phyloP scores from a whole-genome alignment of 352 stramenopile genomes.

The Phytophthora litchii region DNA sequence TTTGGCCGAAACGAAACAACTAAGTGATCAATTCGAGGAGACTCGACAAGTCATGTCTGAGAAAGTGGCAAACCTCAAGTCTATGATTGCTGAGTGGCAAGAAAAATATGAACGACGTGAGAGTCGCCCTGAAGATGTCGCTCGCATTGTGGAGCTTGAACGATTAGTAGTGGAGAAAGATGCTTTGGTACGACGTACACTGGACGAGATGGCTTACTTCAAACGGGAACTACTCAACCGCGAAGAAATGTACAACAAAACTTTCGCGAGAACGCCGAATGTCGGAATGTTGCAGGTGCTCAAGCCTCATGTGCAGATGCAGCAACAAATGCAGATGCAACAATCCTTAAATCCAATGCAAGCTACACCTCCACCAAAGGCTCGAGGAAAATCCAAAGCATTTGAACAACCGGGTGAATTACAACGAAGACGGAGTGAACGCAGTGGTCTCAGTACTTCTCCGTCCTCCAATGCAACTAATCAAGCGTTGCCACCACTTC shows the following conservation, averaged over 20 bases:
- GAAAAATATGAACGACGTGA: constrained; percentile 63
- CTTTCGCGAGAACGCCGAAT: constrained; percentile 84
- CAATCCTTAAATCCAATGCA: constrained; percentile 19
- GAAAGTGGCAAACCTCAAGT: constrained; percentile 53
- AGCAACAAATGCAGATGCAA: constrained; percentile 32
- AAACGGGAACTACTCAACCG: constrained; percentile 93
- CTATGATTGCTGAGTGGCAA: constrained; percentile 58
- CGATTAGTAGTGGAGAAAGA: constrained; percentile 70
- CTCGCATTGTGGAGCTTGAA: constrained; percentile 78
- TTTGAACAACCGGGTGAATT: constrained; percentile 33
- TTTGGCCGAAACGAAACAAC: constrained; percentile 57
- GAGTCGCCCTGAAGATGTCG: constrained; percentile 79
- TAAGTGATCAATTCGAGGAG: constrained; percentile 81
- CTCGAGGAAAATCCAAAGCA: constrained; percentile 50
- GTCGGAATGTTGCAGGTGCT: constrained; percentile 91
- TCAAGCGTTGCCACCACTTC: constrained; percentile 51
- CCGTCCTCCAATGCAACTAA: constrained; percentile 11
- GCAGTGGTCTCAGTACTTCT: constrained; percentile 23
- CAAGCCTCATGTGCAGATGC: constrained; percentile 71
- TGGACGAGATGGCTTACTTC: constrained; percentile 93
- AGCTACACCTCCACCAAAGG: constrained; percentile 26
- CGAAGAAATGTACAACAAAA: constrained; percentile 95
- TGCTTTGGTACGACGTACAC: constrained; percentile 59
- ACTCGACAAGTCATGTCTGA: constrained; percentile 56
- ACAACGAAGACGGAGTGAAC: constrained; percentile 57